Evolutionary conservation across 257 asterid genomes (phyloP).

Genomic region (Paraleonurus japonicus): DNA sequence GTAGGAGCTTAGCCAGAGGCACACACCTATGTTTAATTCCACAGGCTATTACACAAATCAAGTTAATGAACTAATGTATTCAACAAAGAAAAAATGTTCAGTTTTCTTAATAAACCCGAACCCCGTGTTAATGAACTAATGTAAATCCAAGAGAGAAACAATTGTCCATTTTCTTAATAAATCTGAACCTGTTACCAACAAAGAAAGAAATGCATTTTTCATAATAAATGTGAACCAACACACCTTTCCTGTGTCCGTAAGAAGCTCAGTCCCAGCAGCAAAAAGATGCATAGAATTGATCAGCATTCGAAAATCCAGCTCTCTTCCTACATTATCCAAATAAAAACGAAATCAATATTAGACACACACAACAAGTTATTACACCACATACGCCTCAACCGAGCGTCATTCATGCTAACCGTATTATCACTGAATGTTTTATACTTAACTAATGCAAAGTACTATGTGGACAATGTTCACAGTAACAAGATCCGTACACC

Average conservation of each 20-base stretch:
- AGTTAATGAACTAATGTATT: background rate
- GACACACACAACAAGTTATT: background rate
- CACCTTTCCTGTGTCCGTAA: slow-evolving; percentile 82
- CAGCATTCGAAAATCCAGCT: slow-evolving; percentile 91
- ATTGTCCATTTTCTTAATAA: background rate
- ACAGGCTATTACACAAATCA: background rate
- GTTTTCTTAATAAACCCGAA: background rate
- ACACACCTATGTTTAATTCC: background rate
- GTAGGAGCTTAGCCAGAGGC: background rate
- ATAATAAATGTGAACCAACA: background rate
- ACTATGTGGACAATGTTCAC: too few relatives aligned
- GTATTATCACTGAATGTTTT: background rate
- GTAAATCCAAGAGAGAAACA: background rate
- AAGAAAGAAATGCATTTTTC: background rate
- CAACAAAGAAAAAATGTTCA: background rate
- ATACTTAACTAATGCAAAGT: too few relatives aligned
- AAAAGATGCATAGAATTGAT: slow-evolving; percentile 92
- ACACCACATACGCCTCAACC: background rate
- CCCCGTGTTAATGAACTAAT: slow-evolving; percentile 34
- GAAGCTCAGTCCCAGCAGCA: slow-evolving; percentile 95
- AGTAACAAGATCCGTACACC: too few relatives aligned
- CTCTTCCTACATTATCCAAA: slow-evolving; percentile 62
- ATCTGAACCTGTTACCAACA: slow-evolving; percentile 14
- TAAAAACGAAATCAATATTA: background rate
- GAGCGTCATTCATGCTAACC: background rate